Base-by-base conservation (phyloP, 208 protist genomes). In the Crithidia brevicula region DNA sequence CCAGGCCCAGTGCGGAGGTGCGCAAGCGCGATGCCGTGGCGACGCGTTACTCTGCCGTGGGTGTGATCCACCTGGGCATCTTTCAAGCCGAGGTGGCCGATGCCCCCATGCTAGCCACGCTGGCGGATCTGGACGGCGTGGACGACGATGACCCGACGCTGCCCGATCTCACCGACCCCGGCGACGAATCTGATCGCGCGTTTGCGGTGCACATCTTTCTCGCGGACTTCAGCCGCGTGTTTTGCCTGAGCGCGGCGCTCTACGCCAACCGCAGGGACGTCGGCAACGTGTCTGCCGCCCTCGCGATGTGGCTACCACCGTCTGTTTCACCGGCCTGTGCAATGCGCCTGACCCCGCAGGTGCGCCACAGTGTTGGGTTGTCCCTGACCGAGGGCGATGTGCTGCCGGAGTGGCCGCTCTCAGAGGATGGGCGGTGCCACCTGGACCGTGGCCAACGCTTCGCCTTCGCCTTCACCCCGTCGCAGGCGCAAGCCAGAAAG, bases 271-370 rank as follows among this genome's bases (percentile, higher is more conserved):
- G 10, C 22, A 23, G 2, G 9, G 36, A 38, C 22, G 67, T 68
- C 22, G 54, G 70, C 20, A 63, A 69, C 36, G 15, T 57, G 25
- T 36, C 70, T 6, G 43, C 38, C 4, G 53, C 61, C 0, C 6
- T 65, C 18, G 36, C 3, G 11, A 38, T 54, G 54, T 74, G 54
- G 60, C 40, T 61, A 23, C 54, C 66, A 10, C 42, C 25, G 36
- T 74, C 67, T 4, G 45, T 79, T 18, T 59, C 50, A 4, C 40
- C 61, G n/a, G 31, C 61, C 23, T 75, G 70, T 50, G 70, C 27
- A 34, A 49, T 75, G 52, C 61, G 61, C 20, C 33, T 68, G 25
- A 56, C 50, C 3, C 59, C 59, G 18, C 18, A 23, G 15, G 16
- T 63, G 23, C 13, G 34, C 40, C 5, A 43, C 23, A 27, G 16